These are phyloP conservation scores for Aspergillus pseudoterreus DNA, from an alignment of 2,329 filamentous ascomycete species.

Conservation along the genomic window DNA sequence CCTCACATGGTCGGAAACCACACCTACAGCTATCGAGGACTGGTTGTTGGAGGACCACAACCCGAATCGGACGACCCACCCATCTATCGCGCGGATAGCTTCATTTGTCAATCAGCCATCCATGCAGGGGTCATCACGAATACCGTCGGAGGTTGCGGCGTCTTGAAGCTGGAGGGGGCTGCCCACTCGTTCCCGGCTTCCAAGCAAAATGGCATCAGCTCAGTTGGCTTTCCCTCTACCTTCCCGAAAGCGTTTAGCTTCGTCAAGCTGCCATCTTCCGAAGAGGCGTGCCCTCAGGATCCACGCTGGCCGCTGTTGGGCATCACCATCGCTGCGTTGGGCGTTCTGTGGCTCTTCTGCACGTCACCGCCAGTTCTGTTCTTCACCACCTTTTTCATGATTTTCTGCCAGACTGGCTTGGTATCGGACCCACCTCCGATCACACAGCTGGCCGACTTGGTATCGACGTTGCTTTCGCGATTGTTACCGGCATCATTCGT, in stretches of 20 bases:
- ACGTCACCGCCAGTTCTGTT: slow-evolving; percentile 78
- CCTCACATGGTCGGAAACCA: slow-evolving; percentile 51
- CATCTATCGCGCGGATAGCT: slow-evolving; percentile 83
- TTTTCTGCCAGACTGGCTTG: slow-evolving; percentile 87
- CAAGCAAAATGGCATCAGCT: slow-evolving; percentile 69
- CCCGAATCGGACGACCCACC: slow-evolving; percentile 41
- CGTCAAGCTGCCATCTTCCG: slow-evolving; percentile 51
- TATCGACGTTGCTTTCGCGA: slow-evolving; percentile 75
- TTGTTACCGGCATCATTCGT: slow-evolving; percentile 85
- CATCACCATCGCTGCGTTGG: slow-evolving; percentile 75
- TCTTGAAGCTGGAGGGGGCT: slow-evolving; percentile 69
- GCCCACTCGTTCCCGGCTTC: slow-evolving; percentile 61
- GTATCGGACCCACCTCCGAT: slow-evolving; percentile 80
- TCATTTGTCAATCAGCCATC: slow-evolving; percentile 79
- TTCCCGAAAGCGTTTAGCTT: slow-evolving; percentile 89
- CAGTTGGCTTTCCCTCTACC: slow-evolving; percentile 75
- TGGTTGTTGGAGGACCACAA: slow-evolving; percentile 51
- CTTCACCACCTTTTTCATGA: slow-evolving; percentile 72
- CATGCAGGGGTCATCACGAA: slow-evolving; percentile 76
- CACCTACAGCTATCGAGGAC: slow-evolving; percentile 48
- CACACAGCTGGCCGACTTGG: slow-evolving; percentile 62
- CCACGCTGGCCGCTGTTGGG: slow-evolving; percentile 79
- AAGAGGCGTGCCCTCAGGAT: slow-evolving; percentile 67
- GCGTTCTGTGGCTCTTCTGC: slow-evolving; percentile 75
- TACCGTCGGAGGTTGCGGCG: slow-evolving; percentile 72